Conservation (phyloP, 495 filamentous ascomycete species). For the Daldinia caldariorum region DNA sequence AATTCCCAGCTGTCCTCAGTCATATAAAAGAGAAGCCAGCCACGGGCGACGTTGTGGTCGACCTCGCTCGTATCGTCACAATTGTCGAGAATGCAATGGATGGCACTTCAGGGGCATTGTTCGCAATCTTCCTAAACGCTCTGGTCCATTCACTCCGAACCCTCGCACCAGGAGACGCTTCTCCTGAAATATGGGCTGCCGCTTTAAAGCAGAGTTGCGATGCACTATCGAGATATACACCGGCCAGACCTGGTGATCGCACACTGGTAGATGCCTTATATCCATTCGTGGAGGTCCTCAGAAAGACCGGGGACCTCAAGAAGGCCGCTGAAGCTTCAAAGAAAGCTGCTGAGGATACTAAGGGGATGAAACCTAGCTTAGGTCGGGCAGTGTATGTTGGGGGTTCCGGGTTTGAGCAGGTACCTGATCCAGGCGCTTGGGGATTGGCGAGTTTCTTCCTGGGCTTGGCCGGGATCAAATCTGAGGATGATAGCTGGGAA, state of each 20-base stretch:
- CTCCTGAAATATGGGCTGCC: conserved; percentile 73
- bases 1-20: conserved; percentile 68
- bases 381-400: conserved; percentile 93
- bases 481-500: conserved; percentile 46
- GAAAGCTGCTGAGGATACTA: conserved; percentile 81
- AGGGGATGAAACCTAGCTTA: conserved; percentile 88
- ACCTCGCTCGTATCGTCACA: conserved; percentile 78
- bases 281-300: conserved; percentile 82
- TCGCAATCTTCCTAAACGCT: conserved; percentile 95
- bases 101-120: conserved; percentile 93
- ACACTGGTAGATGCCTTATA: conserved; percentile 90
- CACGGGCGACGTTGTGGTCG: conserved; percentile 73
- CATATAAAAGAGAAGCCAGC: conserved; percentile 67
- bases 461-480: conserved; percentile 68
- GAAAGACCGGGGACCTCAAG: conserved; percentile 68
- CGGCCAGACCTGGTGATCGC: conserved; percentile 86
- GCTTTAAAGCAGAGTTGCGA: conserved; percentile 76
- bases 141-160: conserved; percentile 78
- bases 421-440: conserved; percentile 92
- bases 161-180: conserved; percentile 57
- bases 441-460: conserved; percentile 82
- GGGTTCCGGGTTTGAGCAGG: conserved; percentile 77
- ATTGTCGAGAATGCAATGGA: conserved; percentile 94
- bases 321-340: conserved; percentile 78
- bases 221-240: conserved; percentile 83